Percentiles rank a stretch among this genome's conserved stretches.
These are phyloP conservation scores for Ogataea glucozyma DNA, from an alignment of 805 yeast species.

Conservation along the genomic window DNA sequence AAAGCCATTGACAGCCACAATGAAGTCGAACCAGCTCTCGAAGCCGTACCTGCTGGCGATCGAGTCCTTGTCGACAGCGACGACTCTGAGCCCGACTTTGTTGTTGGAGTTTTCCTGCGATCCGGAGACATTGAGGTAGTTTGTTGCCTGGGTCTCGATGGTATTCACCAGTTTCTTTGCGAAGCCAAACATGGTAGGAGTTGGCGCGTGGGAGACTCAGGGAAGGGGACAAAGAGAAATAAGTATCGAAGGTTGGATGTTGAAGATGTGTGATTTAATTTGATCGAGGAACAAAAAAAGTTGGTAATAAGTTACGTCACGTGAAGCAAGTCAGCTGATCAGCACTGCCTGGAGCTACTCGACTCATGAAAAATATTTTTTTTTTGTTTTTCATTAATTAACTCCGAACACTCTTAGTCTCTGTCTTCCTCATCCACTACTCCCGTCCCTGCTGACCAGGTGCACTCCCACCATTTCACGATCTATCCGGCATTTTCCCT, in stretches of 20 bases:
- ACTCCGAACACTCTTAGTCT: too few species aligned
- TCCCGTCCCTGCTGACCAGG: too few species aligned
- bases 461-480: too few species aligned
- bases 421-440: too few species aligned
- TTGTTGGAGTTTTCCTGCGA: slow-evolving; percentile 37
- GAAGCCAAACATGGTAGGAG: slow-evolving; percentile 54
- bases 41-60: slow-evolving; percentile 54
- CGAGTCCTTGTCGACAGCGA: slow-evolving; percentile 49
- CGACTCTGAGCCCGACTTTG: slow-evolving; percentile 57
- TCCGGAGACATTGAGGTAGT: slow-evolving; percentile 29
- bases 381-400: too few species aligned
- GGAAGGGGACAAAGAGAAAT: background rate
- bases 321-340: too few species aligned
- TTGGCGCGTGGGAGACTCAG: background rate
- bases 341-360: too few species aligned
- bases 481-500: too few species aligned
- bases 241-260: too few species aligned
- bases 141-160: slow-evolving; percentile 41
- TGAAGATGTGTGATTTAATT: background rate
- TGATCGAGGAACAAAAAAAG: too few species aligned
- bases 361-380: too few species aligned
- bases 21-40: slow-evolving; percentile 86
- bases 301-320: too few species aligned
- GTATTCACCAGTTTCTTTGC: slow-evolving; percentile 63
- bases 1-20: slow-evolving; percentile 76